Evolutionary conservation across 1,284 basidiomycete species (phyloP), one percentile per base, ranked within the genome.

Genomic region (Dichomitus squalens): DNA sequence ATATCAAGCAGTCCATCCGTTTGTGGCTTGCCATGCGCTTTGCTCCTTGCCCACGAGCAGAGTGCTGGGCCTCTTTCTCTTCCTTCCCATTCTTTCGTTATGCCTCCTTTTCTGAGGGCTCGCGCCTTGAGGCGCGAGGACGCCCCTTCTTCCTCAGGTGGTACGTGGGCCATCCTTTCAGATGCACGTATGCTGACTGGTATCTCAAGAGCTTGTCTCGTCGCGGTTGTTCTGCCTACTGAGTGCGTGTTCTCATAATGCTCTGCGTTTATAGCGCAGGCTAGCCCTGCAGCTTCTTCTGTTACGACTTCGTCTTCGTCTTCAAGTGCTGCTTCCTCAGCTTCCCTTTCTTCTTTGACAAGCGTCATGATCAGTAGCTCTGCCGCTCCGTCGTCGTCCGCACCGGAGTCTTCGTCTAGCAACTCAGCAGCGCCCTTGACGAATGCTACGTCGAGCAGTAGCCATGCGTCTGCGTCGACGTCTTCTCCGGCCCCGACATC

Each of bases 71-170:
- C 29, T 7, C 18, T 20, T 31, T 46, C 27, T 46, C 6, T n/a
- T 33, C 9, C 44, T 33, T 31, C 29, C 20, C 27, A 29, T 47
- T 33, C 44, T 21, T 47, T 47, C 44, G 18, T 33, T 18, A 47
- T 47, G 44, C 25, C 44, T 47, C 44, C 44, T 21, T 47, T 47
- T 31, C 27, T 20, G 29, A 47, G 44, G 44, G n/a, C 44, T 47
- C n/a, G 11, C n/a, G 44, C 44, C 18, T 47, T 47, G 31, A 47
- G 31, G n/a, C 44, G 44, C 44, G 44, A 47, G 4, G 44, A 8
- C 31, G 8, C 18, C 29, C 44, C 7, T 29, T 47, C 44, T 31
- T 33, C 44, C 4, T 47, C 44, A 29, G 44, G 27, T 47, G 44
- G 44, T 47, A 47, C 44, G 44, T 47, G 18, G 7, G 20, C 18